Evolutionary conservation across 1,139 yeast genomes (phyloP), one percentile per base, ranked within the genome.

Genomic region (Yamadazyma aaseri): DNA sequence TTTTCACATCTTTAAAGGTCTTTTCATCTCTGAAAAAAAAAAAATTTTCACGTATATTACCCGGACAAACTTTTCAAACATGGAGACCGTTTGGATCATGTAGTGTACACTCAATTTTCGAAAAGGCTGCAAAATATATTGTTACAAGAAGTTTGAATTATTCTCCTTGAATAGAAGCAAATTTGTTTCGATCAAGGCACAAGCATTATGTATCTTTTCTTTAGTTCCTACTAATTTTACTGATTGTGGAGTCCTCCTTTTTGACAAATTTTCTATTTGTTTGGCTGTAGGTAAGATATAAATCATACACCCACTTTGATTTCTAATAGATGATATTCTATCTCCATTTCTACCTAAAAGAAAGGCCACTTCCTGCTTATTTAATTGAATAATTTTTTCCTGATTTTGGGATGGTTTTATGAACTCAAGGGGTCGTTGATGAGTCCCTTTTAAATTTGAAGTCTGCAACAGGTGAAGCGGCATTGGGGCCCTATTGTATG

Each of bases 281-380:
- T 26, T 33, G 14, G 34, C 35, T 10, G 45, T 33, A 2, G 58
- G 58, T 31, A 45, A 32, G 2, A 59, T 52, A 20, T 51, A 51
- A 11, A 64, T 58, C 26, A 42, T 41, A 40, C 68, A 63, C 6
- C 52, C 53, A n/a, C 63, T 45, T 17, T 45, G 44, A n/a, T 45
- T 32, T 31, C 67, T 44, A 11, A 63, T 58, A 6, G 44, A 34
- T 33, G 46, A 45, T 9, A 64, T 47, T 29, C 60, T 39, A 1
- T 36, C 33, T 1, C 65, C 68, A 12, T 54, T 49, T 17, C 44
- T 41, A 3, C 70, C 69, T 18, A 64, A 47, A 3, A 63, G 38
- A 14, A 50, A 51, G n/a, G 58, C 50, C 1, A 62, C 63, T 36
- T 63, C 61, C 10, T 46, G 46, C 33, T 56, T 48, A 4, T 37